Evolutionary conservation across 2,329 filamentous ascomycete species (phyloP).

Genomic region (Cladophialophora bantiana): DNA sequence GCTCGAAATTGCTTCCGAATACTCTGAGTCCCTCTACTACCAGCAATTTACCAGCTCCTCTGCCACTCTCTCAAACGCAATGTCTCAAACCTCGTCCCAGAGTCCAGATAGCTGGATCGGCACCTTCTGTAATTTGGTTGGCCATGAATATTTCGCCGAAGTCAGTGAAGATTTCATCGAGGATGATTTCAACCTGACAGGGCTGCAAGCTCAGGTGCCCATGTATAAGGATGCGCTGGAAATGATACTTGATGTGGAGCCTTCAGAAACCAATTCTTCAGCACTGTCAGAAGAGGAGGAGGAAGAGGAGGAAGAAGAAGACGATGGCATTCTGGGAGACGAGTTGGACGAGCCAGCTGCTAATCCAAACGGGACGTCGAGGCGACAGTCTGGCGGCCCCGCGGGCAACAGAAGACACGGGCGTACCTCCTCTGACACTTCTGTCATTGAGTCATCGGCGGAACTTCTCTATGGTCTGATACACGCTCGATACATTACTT

Average conservation of each 20-base stretch:
- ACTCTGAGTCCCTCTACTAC: constrained; percentile 38
- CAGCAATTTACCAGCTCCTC: constrained; percentile 38
- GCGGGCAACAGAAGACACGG: constrained; percentile 70
- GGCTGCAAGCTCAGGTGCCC: constrained; percentile 89
- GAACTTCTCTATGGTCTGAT: constrained; percentile 98
- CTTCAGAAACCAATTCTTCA: constrained; percentile 68
- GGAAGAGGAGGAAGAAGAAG: constrained; percentile 70
- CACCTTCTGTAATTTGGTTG: constrained; percentile 92
- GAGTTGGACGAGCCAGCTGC: constrained; percentile 56
- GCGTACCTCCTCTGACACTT: constrained; percentile 89
- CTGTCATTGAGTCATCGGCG: constrained; percentile 95
- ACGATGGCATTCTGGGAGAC: constrained; percentile 71
- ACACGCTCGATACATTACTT: constrained; percentile 98
- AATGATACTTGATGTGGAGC: constrained; percentile 99
- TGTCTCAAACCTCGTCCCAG: constrained; percentile 63
- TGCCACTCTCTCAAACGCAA: constrained; percentile 45
- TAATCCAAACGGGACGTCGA: constrained; percentile 55
- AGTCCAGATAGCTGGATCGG: constrained; percentile 93
- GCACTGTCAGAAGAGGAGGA: constrained; percentile 63
- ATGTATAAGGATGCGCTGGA: constrained; percentile 99
- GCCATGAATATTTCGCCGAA: constrained; percentile 98
- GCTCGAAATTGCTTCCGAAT: constrained; percentile 49
- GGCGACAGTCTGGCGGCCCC: constrained; percentile 59
- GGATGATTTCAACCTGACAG: constrained; percentile 98
- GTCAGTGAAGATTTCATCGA: constrained; percentile 99